Evolutionary conservation across 2,329 filamentous ascomycete species (phyloP).

Genomic region (Claviceps arundinis): DNA sequence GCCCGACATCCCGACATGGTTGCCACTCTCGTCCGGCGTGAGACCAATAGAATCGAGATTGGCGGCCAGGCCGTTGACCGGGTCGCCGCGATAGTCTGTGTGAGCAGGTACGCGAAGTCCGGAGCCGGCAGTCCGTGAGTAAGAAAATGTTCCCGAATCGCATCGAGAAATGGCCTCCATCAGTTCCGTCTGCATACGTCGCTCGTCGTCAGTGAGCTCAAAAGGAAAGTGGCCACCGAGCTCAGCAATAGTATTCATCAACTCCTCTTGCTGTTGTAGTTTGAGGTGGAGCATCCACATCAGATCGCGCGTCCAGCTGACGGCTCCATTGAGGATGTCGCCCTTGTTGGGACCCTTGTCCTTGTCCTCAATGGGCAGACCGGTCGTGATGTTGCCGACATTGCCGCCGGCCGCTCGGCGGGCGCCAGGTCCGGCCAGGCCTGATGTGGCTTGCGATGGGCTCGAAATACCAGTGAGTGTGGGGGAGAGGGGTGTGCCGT

Average conservation of each 20-base stretch:
- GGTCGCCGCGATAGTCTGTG: constrained; percentile 80
- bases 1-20: constrained; percentile 22
- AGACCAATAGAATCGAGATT: constrained; percentile 24
- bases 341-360: constrained; percentile 99
- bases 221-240: constrained; percentile 68
- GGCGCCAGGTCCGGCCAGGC: constrained; percentile 73
- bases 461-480: constrained; percentile 57
- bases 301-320: constrained; percentile 92
- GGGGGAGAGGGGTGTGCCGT: constrained; percentile 79
- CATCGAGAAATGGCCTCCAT: constrained; percentile 77
- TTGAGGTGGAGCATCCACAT: constrained; percentile 95
- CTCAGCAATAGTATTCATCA: constrained; percentile 60
- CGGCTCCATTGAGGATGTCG: constrained; percentile 91
- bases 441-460: constrained; percentile 69
- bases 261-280: constrained; percentile 77
- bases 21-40: constrained; percentile 26
- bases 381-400: constrained; percentile 77
- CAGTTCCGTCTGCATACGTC: constrained; percentile 88
- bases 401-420: constrained; percentile 60
- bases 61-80: constrained; percentile 37
- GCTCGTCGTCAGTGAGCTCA: constrained; percentile 79
- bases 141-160: constrained; percentile 60
- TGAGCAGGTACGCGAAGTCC: constrained; percentile 85
- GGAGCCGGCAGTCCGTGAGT: constrained; percentile 70
- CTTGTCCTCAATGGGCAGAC: constrained; percentile 87